These are phyloP conservation scores for Thuja plicata DNA, from an alignment of 83 land plant species.

Conservation along the genomic window DNA sequence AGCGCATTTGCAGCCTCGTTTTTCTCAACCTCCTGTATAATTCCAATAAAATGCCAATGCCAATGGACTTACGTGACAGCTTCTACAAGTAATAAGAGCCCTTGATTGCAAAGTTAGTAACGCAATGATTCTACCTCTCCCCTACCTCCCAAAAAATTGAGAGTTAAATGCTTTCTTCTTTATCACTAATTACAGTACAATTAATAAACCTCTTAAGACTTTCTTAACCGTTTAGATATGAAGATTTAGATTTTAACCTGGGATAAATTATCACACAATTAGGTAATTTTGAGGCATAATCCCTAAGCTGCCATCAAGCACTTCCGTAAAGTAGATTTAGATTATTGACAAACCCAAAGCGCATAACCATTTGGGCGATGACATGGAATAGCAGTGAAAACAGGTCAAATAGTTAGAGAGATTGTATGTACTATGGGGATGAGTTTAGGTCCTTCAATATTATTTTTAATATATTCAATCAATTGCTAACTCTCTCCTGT, in stretches of 20 bases:
- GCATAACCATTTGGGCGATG: not conserved
- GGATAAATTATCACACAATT: not conserved
- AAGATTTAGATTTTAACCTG: not conserved
- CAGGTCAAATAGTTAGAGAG: not conserved
- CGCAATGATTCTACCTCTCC: not conserved
- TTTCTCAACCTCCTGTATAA: constrained; percentile 49
- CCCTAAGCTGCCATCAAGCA: no score
- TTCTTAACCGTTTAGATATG: not conserved
- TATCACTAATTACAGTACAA: not conserved
- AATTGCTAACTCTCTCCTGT: constrained; percentile 76
- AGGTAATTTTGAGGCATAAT: not conserved
- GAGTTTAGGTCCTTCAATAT: constrained; percentile 70
- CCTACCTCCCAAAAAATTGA: not conserved
- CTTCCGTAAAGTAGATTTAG: not conserved
- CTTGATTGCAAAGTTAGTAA: not conserved
- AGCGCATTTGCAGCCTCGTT: constrained; percentile 60
- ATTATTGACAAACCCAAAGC: not conserved
- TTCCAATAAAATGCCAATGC: not conserved
- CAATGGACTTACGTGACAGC: no score
- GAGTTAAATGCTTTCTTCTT: not conserved
- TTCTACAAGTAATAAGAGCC: no score
- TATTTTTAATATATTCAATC: constrained; percentile 56
- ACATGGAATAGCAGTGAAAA: not conserved
- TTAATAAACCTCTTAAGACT: not conserved
- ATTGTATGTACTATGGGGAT: constrained; percentile 51